Base-by-base conservation (phyloP, 345 rosid genomes). In the Lepidium africanum region DNA sequence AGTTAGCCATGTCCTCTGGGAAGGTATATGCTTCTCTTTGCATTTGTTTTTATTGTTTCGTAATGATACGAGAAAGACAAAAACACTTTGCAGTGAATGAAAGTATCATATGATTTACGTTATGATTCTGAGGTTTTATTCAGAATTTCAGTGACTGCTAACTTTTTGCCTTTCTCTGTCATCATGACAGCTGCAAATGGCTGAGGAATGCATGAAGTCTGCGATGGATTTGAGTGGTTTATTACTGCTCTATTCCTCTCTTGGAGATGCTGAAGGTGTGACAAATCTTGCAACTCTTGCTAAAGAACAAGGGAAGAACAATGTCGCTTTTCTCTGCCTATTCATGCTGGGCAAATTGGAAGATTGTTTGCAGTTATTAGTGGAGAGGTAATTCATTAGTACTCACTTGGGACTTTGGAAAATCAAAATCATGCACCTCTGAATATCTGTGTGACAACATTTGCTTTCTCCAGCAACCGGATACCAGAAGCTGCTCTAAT, bases 401-500 rank as follows among this genome's bases (percentile, higher is more conserved):
- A 33, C 25, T 59, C 67, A 35, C 43, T 69, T 74, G 40, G 36
- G 19, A 53, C 11, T 59, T 43, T 64, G 8, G 43, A 37, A 42
- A 49, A 37, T 37, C n/a, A 23, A 52, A 33, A 39, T 60, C 30
- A 33, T 70, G 40, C 19, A 47, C 49, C 62, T 47, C 17, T 36
- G 35, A 37, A 70, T 39, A 14, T 62, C 14, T 62, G 32, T 68
- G 23, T 55, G 68, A 46, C 78, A 27, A 70, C 63, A 32, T 46
- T 51, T 70, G 73, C 71, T 58, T 65, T 50, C 67, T 80, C 74
- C 81, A 95, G 99, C 73, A 91, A 91, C 77, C 96, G 99, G 80
- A 87, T 91, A 83, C 99, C 99, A 10, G 99, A 95, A 83, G 99
- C 99, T 83, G 97, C 99, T 76, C 78, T 91, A 76, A 89, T 95